phyloP scores from a whole-genome alignment of 164 flowering plant species.

The Chimonanthus salicifolius region DNA sequence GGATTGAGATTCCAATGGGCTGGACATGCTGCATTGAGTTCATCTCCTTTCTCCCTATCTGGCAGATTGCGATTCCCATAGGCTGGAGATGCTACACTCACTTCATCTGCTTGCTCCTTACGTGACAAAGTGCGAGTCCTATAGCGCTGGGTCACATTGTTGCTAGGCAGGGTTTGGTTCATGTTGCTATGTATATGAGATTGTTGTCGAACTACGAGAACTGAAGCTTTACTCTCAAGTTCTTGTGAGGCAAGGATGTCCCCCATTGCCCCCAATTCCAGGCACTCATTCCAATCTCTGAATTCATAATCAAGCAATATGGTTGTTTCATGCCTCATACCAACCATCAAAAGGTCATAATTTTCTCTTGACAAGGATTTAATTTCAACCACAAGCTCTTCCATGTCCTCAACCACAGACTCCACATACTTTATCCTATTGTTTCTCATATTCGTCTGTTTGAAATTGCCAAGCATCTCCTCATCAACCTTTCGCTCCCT shows the following conservation, averaged over 20 bases:
- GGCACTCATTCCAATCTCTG: constrained; percentile 36
- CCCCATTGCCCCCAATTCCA: constrained; percentile 48
- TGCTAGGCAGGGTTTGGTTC: background rate
- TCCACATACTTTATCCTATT: constrained; percentile 12
- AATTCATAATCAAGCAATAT: constrained; percentile 24
- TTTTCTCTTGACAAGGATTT: constrained; percentile 1
- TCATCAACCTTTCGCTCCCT: constrained; percentile 16
- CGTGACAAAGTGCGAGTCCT: background rate
- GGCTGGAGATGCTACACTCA: background rate
- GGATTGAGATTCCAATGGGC: background rate
- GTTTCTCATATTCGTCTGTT: background rate
- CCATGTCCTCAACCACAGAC: constrained; percentile 26
- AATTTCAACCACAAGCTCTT: constrained; percentile 5
- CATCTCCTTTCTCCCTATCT: background rate
- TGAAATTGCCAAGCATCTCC: constrained; percentile 15
- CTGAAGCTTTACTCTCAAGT: constrained; percentile 10
- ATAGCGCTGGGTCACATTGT: background rate
- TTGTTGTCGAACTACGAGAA: constrained; percentile 46
- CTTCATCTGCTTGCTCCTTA: background rate
- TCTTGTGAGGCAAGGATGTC: constrained; percentile 42
- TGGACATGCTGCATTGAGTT: background rate
- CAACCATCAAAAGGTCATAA: constrained; percentile 48
- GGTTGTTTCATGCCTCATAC: constrained; percentile 25
- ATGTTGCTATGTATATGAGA: background rate
- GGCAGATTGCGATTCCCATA: background rate